Evolutionary conservation across 805 yeast species (phyloP), one percentile per base, ranked within the genome.

Genomic region (Metschnikowia dekortorum): DNA sequence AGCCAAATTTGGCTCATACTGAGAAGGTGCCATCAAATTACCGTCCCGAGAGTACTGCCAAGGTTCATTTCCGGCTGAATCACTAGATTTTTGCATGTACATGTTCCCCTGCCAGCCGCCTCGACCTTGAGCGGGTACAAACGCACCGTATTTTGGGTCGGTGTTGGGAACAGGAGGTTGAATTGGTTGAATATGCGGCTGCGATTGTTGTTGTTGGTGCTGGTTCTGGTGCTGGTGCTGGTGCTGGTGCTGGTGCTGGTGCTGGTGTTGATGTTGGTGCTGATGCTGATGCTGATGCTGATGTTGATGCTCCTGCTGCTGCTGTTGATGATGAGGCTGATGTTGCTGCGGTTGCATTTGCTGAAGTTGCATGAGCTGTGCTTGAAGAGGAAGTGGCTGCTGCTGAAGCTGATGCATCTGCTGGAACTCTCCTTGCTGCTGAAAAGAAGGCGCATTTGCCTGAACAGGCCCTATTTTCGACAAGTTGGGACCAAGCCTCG

Each of bases 331-430:
- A 32, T 28, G 48, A 47, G 53, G 46, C 39, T 50, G 57, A 46
- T 44, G 53, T 48, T 28, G 60, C 46, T 43, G 63, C 33, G 34
- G 63, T 41, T 40, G 68, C 22, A 22, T 22, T 22, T 22, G 22
- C 22, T 22, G 22, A 4, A 22, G 22, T 22, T 22, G 22, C 22
- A 22, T 22, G 22, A 22, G 5, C 22, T 22, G 22, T 22, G 22
- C 22, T 22, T 30, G 46, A 48, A 49, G 57, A 37, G 36, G 44
- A 28, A 50, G 58, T n/a, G 34, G 40, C 46, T 26, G 63, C 50
- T 44, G 61, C 46, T 52, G 66, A 18, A n/a, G 48, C 31, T 45
- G 41, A 10, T 36, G 46, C 8, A 33, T 11, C 32, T 22, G 46
- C n/a, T 33, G 46, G 3, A 22, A 38, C 14, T 29, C 38, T 30